Evolutionary conservation across 2,329 filamentous ascomycete species (phyloP).

Genomic region (Xylaria digitata): DNA sequence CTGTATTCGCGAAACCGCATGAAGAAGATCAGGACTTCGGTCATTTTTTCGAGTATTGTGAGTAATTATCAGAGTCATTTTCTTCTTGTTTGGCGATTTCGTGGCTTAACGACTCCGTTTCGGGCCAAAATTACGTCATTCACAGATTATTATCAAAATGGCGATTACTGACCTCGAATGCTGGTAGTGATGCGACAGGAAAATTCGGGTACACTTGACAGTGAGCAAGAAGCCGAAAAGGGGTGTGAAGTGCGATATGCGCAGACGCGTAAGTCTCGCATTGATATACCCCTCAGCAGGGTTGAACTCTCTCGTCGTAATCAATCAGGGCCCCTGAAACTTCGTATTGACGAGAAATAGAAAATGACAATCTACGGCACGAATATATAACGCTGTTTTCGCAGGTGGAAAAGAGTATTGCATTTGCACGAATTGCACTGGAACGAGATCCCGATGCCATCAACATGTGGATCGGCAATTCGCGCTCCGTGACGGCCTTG

Average conservation of each 20-base stretch:
- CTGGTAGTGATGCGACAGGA: conserved; percentile 66
- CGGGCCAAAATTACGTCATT: neutral
- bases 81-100: neutral
- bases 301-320: neutral
- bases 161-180: neutral
- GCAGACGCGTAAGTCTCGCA: conserved; percentile 71
- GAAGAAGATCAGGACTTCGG: conserved; percentile 73
- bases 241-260: conserved; percentile 72
- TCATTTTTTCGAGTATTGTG: conserved; percentile 66
- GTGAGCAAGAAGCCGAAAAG: conserved; percentile 43
- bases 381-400: conserved; percentile 75
- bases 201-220: conserved; percentile 39
- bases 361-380: conserved; percentile 83
- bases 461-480: conserved; percentile 86
- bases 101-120: neutral
- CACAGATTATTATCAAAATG: neutral
- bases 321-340: conserved; percentile 4
- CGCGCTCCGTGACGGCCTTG: conserved; percentile 73
- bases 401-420: conserved; percentile 72
- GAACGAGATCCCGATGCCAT: conserved; percentile 74
- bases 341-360: conserved; percentile 51
- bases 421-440: conserved; percentile 79
- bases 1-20: conserved; percentile 77
- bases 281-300: neutral
- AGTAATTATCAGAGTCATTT: conserved; percentile 1